Conservation (phyloP, 148 eudicot genomes). For the Rhododendron griersonianum region DNA sequence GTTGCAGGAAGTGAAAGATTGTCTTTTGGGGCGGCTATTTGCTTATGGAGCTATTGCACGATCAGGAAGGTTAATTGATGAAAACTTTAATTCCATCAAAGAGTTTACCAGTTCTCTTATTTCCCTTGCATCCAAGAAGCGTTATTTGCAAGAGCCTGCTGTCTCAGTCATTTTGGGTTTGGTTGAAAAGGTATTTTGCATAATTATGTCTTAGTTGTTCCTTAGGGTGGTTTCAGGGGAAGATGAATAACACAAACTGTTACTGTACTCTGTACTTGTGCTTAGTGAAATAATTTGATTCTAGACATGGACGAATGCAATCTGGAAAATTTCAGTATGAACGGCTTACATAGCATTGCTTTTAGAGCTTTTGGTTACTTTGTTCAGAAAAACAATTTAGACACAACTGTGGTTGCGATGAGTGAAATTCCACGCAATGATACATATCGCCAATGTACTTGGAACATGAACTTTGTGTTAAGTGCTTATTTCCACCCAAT, state of each 20-base stretch:
- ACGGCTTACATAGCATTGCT: background rate
- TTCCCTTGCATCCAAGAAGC: slow-evolving; percentile 67
- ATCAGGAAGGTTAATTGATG: slow-evolving; percentile 68
- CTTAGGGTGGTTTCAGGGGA: background rate
- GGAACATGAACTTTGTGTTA: background rate
- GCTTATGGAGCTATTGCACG: slow-evolving; percentile 85
- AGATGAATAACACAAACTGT: no score
- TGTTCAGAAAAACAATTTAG: background rate
- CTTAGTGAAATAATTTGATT: background rate
- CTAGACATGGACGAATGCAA: background rate
- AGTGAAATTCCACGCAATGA: background rate
- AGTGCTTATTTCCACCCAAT: background rate
- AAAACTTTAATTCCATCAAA: slow-evolving; percentile 46
- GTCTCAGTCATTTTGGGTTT: slow-evolving; percentile 59
- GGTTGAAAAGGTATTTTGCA: slow-evolving; percentile 57
- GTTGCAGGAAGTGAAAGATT: slow-evolving; percentile 76
- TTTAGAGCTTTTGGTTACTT: background rate
- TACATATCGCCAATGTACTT: background rate
- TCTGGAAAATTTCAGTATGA: background rate
- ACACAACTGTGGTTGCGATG: background rate
- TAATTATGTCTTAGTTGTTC: background rate
- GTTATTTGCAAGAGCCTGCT: slow-evolving; percentile 87
- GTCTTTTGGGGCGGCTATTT: slow-evolving; percentile 84
- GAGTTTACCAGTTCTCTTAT: slow-evolving; percentile 56
- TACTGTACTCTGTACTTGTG: background rate